Evolutionary conservation across 768 basidiomycete species (phyloP).

Genomic region (Kwoniella bestiolae): DNA sequence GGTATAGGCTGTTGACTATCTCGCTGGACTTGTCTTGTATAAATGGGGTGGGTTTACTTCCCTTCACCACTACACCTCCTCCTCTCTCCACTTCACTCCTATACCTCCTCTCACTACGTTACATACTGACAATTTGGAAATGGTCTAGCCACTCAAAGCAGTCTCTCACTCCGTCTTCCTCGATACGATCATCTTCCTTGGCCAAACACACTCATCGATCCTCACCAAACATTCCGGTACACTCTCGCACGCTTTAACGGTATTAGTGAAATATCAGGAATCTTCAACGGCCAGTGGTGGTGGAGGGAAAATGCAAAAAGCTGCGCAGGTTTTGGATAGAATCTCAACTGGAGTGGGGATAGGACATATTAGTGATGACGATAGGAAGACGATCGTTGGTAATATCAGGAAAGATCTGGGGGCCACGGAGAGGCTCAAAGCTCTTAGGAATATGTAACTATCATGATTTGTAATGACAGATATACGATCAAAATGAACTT

Average conservation of each 20-base stretch:
- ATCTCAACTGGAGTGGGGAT: constrained; percentile 1
- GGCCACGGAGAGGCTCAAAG: constrained; percentile 37
- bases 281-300: not conserved
- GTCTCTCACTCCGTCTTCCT: constrained; percentile 42
- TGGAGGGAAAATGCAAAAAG: constrained; percentile 29
- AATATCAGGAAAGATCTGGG: constrained; percentile 31
- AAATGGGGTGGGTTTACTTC: constrained; percentile 39
- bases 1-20: constrained; percentile 34
- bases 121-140: not conserved
- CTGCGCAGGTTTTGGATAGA: constrained; percentile 19
- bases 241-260: constrained; percentile 17
- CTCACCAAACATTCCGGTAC: constrained; percentile 13
- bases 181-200: constrained; percentile 39
- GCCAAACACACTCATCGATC: constrained; percentile 20
- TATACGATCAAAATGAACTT: too few species aligned
- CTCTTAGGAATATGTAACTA: constrained; percentile 8
- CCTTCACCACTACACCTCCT: too few species aligned
- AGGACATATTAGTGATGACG: not conserved
- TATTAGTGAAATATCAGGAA: constrained; percentile 20
- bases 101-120: not conserved
- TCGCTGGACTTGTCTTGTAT: constrained; percentile 34
- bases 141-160: constrained; percentile 36
- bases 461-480: not conserved
- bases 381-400: constrained; percentile 19
- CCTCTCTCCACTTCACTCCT: too few species aligned